Evolutionary conservation across 2,329 filamentous ascomycete species (phyloP).

Genomic region (Xylaria sp.): DNA sequence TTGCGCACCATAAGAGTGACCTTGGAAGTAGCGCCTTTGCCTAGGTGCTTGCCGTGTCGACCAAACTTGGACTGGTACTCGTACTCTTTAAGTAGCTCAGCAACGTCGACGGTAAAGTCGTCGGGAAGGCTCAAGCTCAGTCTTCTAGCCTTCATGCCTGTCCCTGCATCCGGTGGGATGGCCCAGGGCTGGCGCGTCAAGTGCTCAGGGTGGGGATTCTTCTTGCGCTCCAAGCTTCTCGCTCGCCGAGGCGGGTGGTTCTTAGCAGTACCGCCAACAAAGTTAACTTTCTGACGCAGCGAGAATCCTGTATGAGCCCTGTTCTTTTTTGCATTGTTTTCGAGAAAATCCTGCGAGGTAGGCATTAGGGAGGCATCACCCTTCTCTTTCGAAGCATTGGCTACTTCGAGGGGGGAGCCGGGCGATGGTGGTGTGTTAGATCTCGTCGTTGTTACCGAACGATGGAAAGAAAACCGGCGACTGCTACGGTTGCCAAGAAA

Average conservation of each 20-base stretch:
- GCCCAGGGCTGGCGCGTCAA: constrained; percentile 65
- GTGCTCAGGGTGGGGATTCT: constrained; percentile 46
- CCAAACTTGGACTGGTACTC: constrained; percentile 77
- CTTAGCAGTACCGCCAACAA: constrained; percentile 48
- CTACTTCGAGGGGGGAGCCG: constrained; percentile 44
- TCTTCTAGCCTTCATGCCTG: constrained; percentile 80
- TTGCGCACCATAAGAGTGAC: constrained; percentile 83
- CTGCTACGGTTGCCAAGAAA: constrained; percentile 38
- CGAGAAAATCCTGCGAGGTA: constrained; percentile 56
- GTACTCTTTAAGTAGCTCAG: constrained; percentile 75
- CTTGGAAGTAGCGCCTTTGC: constrained; percentile 83
- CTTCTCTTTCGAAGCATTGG: constrained; percentile 39
- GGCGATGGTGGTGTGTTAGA: constrained; percentile 52
- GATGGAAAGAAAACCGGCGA: constrained; percentile 49
- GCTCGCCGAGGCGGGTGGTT: constrained; percentile 42
- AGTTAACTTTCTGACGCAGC: constrained; percentile 61
- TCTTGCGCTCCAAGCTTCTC: constrained; percentile 48
- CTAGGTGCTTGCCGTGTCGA: constrained; percentile 77
- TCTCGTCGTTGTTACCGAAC: constrained; percentile 46
- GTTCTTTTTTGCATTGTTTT: constrained; percentile 60
- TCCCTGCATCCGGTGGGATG: constrained; percentile 73
- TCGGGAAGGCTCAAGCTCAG: constrained; percentile 79
- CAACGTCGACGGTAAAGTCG: constrained; percentile 77
- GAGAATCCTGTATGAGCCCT: constrained; percentile 62
- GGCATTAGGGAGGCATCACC: constrained; percentile 51